These are phyloP conservation scores for Tricholoma sp. DNA, from an alignment of 768 basidiomycete genomes.

Conservation along the genomic window DNA sequence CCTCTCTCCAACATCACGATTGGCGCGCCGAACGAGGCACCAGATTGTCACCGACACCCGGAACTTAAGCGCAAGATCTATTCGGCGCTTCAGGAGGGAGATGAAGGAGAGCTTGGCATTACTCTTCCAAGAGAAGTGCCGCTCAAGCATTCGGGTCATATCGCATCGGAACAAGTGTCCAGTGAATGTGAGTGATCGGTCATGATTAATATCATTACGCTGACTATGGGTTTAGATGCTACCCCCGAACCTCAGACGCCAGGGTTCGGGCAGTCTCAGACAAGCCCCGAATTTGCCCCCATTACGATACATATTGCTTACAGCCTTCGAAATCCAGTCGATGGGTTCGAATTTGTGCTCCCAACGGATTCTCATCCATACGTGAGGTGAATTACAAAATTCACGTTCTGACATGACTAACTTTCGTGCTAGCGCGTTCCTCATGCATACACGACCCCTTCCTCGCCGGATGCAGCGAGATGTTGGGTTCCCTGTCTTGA, in stretches of 20 bases:
- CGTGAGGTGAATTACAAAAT: too few relatives aligned
- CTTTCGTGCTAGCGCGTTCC: too few relatives aligned
- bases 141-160: constrained; percentile 53
- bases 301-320: too few relatives aligned
- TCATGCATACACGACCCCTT: constrained; percentile 87
- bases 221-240: constrained; percentile 38
- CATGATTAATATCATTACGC: not conserved
- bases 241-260: constrained; percentile 84
- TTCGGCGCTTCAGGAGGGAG: constrained; percentile 83
- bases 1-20: constrained; percentile 62
- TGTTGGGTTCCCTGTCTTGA: constrained; percentile 99
- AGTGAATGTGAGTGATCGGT: constrained; percentile 50
- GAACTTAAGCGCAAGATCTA: constrained; percentile 92
- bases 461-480: constrained; percentile 85
- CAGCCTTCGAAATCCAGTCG: constrained; percentile 74
- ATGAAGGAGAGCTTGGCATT: constrained; percentile 94
- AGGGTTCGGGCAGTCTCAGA: constrained; percentile 27
- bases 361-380: constrained; percentile 82
- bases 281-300: constrained; percentile 65
- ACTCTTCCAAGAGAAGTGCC: constrained; percentile 72
- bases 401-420: too few relatives aligned
- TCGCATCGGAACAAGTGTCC: constrained; percentile 34
- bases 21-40: constrained; percentile 45
- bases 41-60: constrained; percentile 84
- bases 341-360: constrained; percentile 81